A percentile compares a stretch with the other conserved stretches of the same genome.
Evolutionary conservation across 495 filamentous ascomycete species (phyloP).

Genomic region (Penicillium tannophilum): DNA sequence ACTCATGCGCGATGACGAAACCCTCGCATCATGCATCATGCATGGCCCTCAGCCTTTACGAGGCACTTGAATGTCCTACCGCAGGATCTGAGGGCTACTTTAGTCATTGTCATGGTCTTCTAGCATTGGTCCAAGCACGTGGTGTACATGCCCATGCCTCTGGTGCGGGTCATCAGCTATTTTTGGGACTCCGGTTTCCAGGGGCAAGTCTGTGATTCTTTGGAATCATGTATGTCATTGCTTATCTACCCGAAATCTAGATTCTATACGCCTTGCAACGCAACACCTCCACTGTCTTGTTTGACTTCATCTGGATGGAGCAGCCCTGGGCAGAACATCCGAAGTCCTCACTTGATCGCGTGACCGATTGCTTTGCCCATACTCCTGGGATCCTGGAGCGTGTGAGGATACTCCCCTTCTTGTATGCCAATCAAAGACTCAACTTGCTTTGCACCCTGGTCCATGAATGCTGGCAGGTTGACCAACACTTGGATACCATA

Average conservation of each 20-base stretch:
- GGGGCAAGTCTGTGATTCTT: conserved; percentile 24
- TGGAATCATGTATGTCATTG: background rate
- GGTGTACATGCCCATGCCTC: conserved; percentile 33
- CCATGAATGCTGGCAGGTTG: background rate
- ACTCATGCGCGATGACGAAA: conserved; percentile 34
- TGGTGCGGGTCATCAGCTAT: conserved; percentile 32
- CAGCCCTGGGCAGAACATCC: conserved; percentile 26
- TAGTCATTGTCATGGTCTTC: conserved; percentile 33
- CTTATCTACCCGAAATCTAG: background rate
- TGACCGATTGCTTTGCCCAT: conserved; percentile 31
- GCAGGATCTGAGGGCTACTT: conserved; percentile 27
- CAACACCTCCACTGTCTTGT: conserved; percentile 27
- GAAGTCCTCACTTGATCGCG: conserved; percentile 26
- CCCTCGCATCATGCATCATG: conserved; percentile 39
- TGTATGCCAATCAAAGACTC: background rate
- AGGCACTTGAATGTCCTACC: conserved; percentile 39
- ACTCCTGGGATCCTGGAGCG: conserved; percentile 26
- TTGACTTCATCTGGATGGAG: conserved; percentile 29
- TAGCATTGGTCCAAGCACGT: conserved; percentile 32
- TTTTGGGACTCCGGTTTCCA: conserved; percentile 30
- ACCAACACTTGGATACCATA: background rate
- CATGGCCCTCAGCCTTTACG: conserved; percentile 38
- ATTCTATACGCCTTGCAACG: conserved; percentile 8
- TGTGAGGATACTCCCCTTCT: conserved; percentile 12
- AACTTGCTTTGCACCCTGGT: background rate